These are phyloP conservation scores for Tephrocybe rancida DNA, from an alignment of 768 basidiomycete species.

Conservation along the genomic window DNA sequence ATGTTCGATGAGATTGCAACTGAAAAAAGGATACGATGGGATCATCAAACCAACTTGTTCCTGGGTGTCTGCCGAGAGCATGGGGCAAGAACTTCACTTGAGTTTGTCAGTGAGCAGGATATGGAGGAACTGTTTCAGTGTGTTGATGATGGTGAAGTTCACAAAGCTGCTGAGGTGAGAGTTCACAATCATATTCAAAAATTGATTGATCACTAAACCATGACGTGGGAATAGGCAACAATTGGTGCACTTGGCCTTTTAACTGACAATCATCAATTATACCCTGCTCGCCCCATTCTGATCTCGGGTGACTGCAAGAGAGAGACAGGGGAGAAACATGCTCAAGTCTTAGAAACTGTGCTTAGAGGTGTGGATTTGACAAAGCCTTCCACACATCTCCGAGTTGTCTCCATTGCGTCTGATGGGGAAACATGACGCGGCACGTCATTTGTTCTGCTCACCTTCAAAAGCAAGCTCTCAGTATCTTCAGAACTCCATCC, in stretches of 20 bases:
- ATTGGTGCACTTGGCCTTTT: constrained; percentile 29
- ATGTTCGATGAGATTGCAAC: constrained; percentile 15
- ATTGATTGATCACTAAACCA: no score
- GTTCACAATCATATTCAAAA: not conserved
- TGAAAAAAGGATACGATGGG: constrained; percentile 8
- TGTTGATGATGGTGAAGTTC: constrained; percentile 8
- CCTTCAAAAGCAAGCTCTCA: constrained; percentile 20
- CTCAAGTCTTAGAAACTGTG: constrained; percentile 13
- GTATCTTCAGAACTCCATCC: constrained; percentile 24
- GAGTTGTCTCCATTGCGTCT: constrained; percentile 25
- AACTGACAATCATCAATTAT: constrained; percentile 22
- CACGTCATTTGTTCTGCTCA: constrained; percentile 22
- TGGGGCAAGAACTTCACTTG: constrained; percentile 1
- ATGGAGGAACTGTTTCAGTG: constrained; percentile 8
- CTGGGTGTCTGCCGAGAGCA: constrained; percentile 13
- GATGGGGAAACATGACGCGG: constrained; percentile 31
- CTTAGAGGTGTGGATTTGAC: constrained; percentile 11
- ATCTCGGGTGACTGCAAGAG: constrained; percentile 32
- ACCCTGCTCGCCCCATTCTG: constrained; percentile 24
- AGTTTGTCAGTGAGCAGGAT: constrained; percentile 15
- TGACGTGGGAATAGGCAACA: constrained; percentile 28
- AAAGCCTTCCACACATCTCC: not conserved
- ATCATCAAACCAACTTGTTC: constrained; percentile 5
- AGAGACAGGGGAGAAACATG: constrained; percentile 25
- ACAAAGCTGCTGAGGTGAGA: constrained; percentile 16